A percentile compares a stretch with the other conserved stretches of the same genome.
Conservation (phyloP, 768 basidiomycete species). For the Lentinula lateritia region DNA sequence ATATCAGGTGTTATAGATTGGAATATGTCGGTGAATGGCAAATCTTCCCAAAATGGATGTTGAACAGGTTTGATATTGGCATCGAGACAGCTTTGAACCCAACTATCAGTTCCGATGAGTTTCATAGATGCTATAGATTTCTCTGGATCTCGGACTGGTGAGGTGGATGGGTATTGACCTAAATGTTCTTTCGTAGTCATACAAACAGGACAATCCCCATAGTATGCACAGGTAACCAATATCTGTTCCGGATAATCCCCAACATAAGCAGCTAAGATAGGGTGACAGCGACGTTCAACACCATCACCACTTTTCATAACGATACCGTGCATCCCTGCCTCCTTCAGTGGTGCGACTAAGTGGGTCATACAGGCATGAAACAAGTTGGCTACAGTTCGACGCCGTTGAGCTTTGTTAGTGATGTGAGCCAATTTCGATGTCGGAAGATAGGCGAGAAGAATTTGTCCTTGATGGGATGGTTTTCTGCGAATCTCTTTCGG, state of each 20-base stretch:
- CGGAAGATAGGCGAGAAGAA: conserved; percentile 27
- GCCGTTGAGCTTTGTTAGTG: conserved; percentile 7
- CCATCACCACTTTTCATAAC: conserved; percentile 2
- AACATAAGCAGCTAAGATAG: neutral
- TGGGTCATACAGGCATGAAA: conserved; percentile 21
- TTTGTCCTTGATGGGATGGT: conserved; percentile 13
- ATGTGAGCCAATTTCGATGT: conserved; percentile 12
- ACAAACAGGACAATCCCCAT: conserved; percentile 11
- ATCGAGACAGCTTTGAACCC: conserved; percentile 3
- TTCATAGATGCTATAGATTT: neutral
- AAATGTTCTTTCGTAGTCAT: neutral
- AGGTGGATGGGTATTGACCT: neutral
- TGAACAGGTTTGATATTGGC: conserved; percentile 14
- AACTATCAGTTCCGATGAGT: neutral
- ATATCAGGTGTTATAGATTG: conserved; percentile 17
- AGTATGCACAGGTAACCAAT: conserved; percentile 10
- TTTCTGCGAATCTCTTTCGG: neutral
- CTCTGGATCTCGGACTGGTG: neutral
- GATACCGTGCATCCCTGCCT: conserved; percentile 5
- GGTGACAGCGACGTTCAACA: neutral
- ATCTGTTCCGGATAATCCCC: conserved; percentile 15
- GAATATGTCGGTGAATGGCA: conserved; percentile 18
- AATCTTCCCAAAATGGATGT: conserved; percentile 19
- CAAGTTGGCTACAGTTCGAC: conserved; percentile 14
- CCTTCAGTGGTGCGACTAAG: conserved; percentile 16